Evolutionary conservation across 2,329 filamentous ascomycete species (phyloP), one percentile per base, ranked within the genome.

Genomic region (Capronia americana): DNA sequence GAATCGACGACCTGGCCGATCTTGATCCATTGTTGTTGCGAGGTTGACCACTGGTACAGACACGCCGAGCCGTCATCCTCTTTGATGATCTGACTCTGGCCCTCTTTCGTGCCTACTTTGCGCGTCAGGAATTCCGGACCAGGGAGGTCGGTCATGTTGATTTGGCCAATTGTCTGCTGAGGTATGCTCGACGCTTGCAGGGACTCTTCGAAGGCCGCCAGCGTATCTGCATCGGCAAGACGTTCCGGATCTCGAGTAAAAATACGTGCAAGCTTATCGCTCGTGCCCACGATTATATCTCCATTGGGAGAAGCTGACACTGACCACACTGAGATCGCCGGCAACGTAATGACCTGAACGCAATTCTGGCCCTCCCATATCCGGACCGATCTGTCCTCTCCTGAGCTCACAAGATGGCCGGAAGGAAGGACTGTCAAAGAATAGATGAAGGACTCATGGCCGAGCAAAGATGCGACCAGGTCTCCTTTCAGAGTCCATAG

Each of bases 371-470:
- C 91, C 72, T 86, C 89, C 95, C 96, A 99, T 75, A 99, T 83
- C 60, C 92, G 87, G 38, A 96, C 87, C 0, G 95, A 97, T n/a
- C 95, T 87, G 79, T 99, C 95, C 78, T 99, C 95, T 20, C 93
- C 93, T 1, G 92, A 88, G 77, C 94, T 98, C 57, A 96, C 90
- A 32, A 99, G 83, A 75, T 97, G 93, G 5, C 94, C 94, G 0
- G 90, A 89, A 0, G 94, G 91, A 10, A 96, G 81, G 24, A 86
- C 85, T 1, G 90, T 85, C 14, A 99, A 81, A 6, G 91, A 90
- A 78, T 99, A 99, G 65, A 99, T 95, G 76, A 97, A 99, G 75
- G 90, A 96, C 64, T 96, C 93, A 74, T 99, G 96, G 0, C 94
- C 95, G 66, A 89, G 86, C 2, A 99, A 83, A 77, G 93, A 89